Evolutionary conservation across 1,139 yeast species (phyloP).

Genomic region (Hansenula anomala): DNA sequence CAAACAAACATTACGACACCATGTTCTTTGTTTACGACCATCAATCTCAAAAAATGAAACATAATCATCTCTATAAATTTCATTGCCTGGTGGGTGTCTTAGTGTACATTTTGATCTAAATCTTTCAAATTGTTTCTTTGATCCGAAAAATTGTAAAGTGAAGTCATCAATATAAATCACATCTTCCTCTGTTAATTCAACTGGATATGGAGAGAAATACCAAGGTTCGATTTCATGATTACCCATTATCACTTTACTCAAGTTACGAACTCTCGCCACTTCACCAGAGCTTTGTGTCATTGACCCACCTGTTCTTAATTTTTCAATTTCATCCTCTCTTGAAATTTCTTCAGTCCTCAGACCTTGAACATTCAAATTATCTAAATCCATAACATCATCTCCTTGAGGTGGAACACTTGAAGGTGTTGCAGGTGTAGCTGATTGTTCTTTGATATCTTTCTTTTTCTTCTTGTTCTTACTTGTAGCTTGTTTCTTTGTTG

Average conservation of each 20-base stretch:
- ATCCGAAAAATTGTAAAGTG: slow-evolving; percentile 83
- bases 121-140: slow-evolving; percentile 86
- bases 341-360: slow-evolving; percentile 62
- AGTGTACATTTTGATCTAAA: slow-evolving; percentile 81
- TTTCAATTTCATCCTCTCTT: slow-evolving; percentile 89
- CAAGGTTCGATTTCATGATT: slow-evolving; percentile 94
- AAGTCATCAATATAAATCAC: slow-evolving; percentile 88
- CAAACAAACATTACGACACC: slow-evolving; percentile 94
- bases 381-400: slow-evolving; percentile 82
- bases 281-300: slow-evolving; percentile 92
- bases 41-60: slow-evolving; percentile 92
- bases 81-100: slow-evolving; percentile 97
- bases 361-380: slow-evolving; percentile 81
- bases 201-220: slow-evolving; percentile 97
- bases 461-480: slow-evolving; percentile 25
- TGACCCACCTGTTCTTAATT: slow-evolving; percentile 88
- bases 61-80: slow-evolving; percentile 84
- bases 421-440: slow-evolving; percentile 15
- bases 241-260: slow-evolving; percentile 76
- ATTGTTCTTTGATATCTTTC: slow-evolving; percentile 13
- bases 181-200: slow-evolving; percentile 90
- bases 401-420: slow-evolving; percentile 19
- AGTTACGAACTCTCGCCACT: slow-evolving; percentile 85
- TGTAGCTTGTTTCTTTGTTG: slow-evolving; percentile 24
- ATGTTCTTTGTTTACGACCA: slow-evolving; percentile 90